A percentile compares a stretch with the other conserved stretches of the same genome.
These are phyloP conservation scores for Starmerella davenportii DNA, from an alignment of 805 yeast species.

Conservation along the genomic window DNA sequence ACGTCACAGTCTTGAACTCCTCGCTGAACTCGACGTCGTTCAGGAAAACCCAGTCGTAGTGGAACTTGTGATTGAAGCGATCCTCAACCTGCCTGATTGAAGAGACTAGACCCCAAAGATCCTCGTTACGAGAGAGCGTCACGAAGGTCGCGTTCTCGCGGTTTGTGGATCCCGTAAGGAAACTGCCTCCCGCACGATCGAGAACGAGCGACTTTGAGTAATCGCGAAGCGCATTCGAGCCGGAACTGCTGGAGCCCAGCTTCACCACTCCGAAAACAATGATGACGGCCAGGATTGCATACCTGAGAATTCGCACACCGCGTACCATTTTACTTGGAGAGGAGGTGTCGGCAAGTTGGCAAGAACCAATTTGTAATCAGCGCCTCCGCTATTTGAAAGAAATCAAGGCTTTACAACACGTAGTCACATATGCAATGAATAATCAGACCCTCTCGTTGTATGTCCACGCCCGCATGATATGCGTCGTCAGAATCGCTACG, in stretches of 20 bases:
- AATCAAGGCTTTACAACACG: not conserved
- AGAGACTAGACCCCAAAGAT: constrained; percentile 36
- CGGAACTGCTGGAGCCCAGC: constrained; percentile 10
- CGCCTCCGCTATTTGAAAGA: not conserved
- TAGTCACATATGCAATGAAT: too few species aligned
- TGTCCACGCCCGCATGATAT: too few species aligned
- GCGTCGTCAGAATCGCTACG: too few species aligned
- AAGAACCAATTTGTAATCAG: not conserved
- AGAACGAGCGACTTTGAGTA: constrained; percentile 5
- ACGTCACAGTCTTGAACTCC: constrained; percentile 43
- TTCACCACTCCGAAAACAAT: constrained; percentile 22
- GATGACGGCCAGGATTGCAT: constrained; percentile 21
- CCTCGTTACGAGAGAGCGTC: constrained; percentile 52
- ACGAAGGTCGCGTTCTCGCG: constrained; percentile 30
- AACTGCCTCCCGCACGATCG: not conserved
- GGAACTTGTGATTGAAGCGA: constrained; percentile 54
- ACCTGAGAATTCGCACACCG: constrained; percentile 23
- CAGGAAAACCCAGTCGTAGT: constrained; percentile 85
- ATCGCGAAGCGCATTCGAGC: constrained; percentile 7
- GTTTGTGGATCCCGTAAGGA: constrained; percentile 1
- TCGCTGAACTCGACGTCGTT: constrained; percentile 63
- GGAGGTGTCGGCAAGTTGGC: not conserved
- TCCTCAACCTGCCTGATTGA: constrained; percentile 60
- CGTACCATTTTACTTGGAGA: constrained; percentile 22
- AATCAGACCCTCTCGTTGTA: too few species aligned